A percentile compares a stretch with the other conserved stretches of the same genome.
phyloP scores from a whole-genome alignment of 2,329 filamentous ascomycete genomes.

The Cylindrodendrum hubeiense region DNA sequence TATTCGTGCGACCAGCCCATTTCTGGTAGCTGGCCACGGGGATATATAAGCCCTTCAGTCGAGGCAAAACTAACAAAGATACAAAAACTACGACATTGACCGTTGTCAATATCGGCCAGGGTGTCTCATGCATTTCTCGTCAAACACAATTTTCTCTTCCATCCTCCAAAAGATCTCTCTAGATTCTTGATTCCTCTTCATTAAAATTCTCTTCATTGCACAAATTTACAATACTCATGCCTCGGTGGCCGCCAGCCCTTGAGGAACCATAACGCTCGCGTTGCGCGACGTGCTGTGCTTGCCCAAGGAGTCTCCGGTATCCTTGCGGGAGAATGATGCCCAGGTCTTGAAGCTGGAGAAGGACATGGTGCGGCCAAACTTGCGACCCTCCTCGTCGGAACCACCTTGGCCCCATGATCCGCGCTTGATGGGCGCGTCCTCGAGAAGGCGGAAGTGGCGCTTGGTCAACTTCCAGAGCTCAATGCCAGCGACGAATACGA shows the following conservation, averaged over 20 bases:
- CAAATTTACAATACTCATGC: conserved; percentile 18
- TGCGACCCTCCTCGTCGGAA: conserved; percentile 59
- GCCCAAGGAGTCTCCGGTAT: conserved; percentile 53
- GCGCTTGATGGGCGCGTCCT: conserved; percentile 63
- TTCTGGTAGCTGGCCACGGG: conserved; percentile 14
- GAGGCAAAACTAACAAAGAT: conserved; percentile 31
- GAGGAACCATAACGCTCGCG: conserved; percentile 37
- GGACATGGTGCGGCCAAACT: conserved; percentile 62
- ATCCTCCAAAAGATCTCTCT: neutral
- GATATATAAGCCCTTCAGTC: conserved; percentile 40
- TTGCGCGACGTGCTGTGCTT: conserved; percentile 39
- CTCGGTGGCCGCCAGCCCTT: conserved; percentile 43
- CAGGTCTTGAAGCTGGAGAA: conserved; percentile 65
- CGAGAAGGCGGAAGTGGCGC: conserved; percentile 65
- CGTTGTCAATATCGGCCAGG: conserved; percentile 12
- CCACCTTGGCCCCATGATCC: conserved; percentile 67
- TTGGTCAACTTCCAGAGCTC: conserved; percentile 81
- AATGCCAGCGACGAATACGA: conserved; percentile 75
- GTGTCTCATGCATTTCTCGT: conserved; percentile 16
- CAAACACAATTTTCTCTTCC: neutral
- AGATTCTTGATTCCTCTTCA: neutral
- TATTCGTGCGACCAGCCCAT: conserved; percentile 6
- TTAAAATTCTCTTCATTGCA: conserved; percentile 8
- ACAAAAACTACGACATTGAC: conserved; percentile 33
- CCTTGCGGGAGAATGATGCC: conserved; percentile 57